Conservation (phyloP, 257 asterid species). For the Gardenia jasminoides region DNA sequence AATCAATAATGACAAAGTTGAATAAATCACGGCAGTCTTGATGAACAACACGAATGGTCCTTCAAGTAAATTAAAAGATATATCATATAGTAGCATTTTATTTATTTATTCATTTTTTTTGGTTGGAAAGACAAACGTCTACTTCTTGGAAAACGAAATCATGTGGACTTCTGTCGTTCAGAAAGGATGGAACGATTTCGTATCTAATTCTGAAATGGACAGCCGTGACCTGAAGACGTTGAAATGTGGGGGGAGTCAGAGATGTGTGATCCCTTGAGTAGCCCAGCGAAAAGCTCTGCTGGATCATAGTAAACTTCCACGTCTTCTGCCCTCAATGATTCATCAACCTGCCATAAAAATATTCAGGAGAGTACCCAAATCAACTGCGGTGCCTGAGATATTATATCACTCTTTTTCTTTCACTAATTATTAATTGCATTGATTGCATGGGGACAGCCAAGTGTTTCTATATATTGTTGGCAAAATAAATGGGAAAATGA, state of each 20-base stretch:
- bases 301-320: conserved; percentile 84
- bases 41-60: not conserved
- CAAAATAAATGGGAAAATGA: not conserved
- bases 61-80: not conserved
- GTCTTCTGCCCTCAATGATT: conserved; percentile 72
- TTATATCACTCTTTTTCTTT: no score
- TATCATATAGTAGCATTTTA: no score
- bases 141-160: not conserved
- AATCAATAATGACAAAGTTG: no score
- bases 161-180: not conserved
- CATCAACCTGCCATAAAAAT: conserved; percentile 54
- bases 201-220: conserved; percentile 46
- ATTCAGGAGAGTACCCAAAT: no score
- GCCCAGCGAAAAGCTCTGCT: conserved; percentile 61
- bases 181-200: no score
- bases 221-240: conserved; percentile 19
- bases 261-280: conserved; percentile 41
- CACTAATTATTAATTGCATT: no score
- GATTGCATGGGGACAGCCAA: not conserved
- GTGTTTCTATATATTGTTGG: not conserved
- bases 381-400: no score
- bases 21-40: not conserved
- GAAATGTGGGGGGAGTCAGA: conserved; percentile 12
- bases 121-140: not conserved
- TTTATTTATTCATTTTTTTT: no score